These are phyloP conservation scores for Trichosporon ovoides DNA, from an alignment of 1,284 basidiomycete species.

Conservation along the genomic window DNA sequence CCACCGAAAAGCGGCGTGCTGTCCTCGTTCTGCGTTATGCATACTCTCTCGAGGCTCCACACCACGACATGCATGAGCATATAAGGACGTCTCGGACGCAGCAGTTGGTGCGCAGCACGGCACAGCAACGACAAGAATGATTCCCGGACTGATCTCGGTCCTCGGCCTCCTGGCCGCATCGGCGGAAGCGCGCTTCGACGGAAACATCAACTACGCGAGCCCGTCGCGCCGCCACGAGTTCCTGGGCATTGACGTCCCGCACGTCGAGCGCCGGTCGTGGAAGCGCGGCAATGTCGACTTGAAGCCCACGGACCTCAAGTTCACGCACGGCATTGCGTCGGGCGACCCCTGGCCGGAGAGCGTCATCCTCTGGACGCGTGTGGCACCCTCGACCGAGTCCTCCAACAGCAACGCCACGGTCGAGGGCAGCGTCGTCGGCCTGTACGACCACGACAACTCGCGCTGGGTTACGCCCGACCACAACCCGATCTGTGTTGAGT, in stretches of 20 bases:
- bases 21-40: no score
- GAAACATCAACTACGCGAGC: conserved; percentile 2
- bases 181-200: not conserved
- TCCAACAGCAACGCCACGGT: not conserved
- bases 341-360: conserved; percentile 48
- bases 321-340: conserved; percentile 22
- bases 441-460: conserved; percentile 48
- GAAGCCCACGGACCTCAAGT: conserved; percentile 19
- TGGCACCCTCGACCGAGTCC: conserved; percentile 18
- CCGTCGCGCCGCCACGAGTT: conserved; percentile 2
- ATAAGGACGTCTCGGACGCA: no score
- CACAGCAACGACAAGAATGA: no score
- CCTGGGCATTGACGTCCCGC: not conserved
- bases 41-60: no score
- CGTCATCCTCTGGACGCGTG: conserved; percentile 30
- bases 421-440: conserved; percentile 34
- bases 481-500: conserved; percentile 62
- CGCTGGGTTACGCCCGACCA: conserved; percentile 56
- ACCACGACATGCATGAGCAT: not conserved
- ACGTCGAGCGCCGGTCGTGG: conserved; percentile 3
- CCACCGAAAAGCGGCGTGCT: no score
- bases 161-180: not conserved
- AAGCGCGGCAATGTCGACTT: not conserved
- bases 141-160: no score
- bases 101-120: no score